A percentile compares a stretch with the other conserved stretches of the same genome.
phyloP scores from a whole-genome alignment of 2,329 filamentous ascomycete genomes.

The Sporothrix phasma region DNA sequence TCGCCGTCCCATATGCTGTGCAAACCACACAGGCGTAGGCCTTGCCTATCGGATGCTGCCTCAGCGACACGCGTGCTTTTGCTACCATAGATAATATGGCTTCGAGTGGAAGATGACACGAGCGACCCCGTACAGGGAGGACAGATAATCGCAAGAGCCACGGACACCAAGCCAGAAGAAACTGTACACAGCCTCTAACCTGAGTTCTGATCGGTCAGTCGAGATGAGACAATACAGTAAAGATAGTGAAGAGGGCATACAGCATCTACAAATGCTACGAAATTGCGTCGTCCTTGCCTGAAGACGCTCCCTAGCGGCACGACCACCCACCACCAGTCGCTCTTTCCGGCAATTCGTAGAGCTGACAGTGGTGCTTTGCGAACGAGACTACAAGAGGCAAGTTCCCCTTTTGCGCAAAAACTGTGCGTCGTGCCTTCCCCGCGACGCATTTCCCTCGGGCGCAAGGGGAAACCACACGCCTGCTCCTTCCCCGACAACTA shows the following conservation, averaged over 20 bases:
- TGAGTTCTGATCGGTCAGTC: neutral
- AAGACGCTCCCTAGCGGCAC: neutral
- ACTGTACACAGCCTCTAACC: neutral
- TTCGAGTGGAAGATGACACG: too few relatives aligned
- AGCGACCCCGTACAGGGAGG: neutral
- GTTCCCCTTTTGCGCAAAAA: neutral
- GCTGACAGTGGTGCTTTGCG: neutral
- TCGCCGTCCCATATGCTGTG: neutral
- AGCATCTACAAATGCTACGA: neutral
- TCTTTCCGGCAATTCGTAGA: slow-evolving; percentile 8
- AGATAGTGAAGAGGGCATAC: neutral
- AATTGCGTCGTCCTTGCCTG: neutral
- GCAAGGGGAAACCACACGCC: neutral
- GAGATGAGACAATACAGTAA: neutral
- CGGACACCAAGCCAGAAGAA: neutral
- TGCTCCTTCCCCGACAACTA: slow-evolving; percentile 3
- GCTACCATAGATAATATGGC: neutral
- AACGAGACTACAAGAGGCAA: neutral
- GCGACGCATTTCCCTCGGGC: neutral
- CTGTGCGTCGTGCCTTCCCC: slow-evolving; percentile 10
- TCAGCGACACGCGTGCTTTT: neutral
- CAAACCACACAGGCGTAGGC: neutral
- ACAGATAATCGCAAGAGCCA: neutral
- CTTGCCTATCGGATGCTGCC: neutral
- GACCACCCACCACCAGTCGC: neutral